These are phyloP conservation scores for Mucuna pruriens DNA, from an alignment of 306 rosid species.

Conservation along the genomic window DNA sequence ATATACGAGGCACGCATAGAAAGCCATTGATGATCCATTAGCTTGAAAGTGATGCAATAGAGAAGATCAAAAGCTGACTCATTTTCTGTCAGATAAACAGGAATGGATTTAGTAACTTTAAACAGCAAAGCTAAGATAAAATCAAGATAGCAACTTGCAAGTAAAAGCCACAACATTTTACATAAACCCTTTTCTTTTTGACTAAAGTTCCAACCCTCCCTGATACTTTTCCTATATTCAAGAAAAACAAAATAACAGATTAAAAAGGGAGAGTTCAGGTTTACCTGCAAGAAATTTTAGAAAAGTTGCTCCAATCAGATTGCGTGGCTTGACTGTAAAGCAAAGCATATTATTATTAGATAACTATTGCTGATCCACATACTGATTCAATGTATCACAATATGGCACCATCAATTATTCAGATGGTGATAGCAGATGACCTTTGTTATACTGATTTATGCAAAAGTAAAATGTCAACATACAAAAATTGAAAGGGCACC, in stretches of 20 bases:
- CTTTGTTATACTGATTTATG: neutral
- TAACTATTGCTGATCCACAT: slow-evolving; percentile 23
- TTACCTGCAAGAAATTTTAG: slow-evolving; percentile 90
- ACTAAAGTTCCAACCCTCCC: neutral
- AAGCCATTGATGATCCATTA: slow-evolving; percentile 99
- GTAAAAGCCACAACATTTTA: slow-evolving; percentile 11
- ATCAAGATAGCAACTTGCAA: neutral
- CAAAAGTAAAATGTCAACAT: neutral
- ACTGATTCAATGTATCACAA: slow-evolving; percentile 9
- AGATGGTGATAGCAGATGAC: neutral
- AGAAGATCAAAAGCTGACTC: slow-evolving; percentile 92
- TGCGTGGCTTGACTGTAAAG: slow-evolving; percentile 86
- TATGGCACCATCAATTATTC: slow-evolving; percentile 15
- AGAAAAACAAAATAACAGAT: neutral
- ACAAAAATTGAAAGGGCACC: neutral
- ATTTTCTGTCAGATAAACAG: slow-evolving; percentile 65
- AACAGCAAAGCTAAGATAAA: slow-evolving; percentile 21
- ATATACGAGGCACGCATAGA: slow-evolving; percentile 97
- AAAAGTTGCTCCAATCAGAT: slow-evolving; percentile 91
- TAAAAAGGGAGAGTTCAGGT: neutral
- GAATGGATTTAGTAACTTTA: slow-evolving; percentile 20
- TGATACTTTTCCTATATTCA: neutral
- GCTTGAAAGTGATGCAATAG: slow-evolving; percentile 95
- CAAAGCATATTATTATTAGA: slow-evolving; percentile 39
- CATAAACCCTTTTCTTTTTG: neutral